Evolutionary conservation across 2,329 filamentous ascomycete species (phyloP).

Genomic region (Cryphonectria nitschkei): DNA sequence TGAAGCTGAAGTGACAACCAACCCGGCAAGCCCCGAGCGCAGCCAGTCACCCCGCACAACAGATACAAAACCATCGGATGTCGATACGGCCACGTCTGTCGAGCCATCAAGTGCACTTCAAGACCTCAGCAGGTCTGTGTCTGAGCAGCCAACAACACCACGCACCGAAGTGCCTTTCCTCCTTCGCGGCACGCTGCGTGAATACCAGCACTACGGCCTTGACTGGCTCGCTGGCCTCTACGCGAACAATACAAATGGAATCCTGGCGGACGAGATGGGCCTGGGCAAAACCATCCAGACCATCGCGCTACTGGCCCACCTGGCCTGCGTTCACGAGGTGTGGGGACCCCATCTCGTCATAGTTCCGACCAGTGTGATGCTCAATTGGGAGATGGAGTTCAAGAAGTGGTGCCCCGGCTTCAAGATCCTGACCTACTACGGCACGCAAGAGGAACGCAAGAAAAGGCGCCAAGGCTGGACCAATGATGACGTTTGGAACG

Average conservation of each 20-base stretch:
- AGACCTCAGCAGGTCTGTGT: slow-evolving; percentile 39
- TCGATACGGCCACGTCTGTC: slow-evolving; percentile 46
- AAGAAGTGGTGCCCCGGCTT: slow-evolving; percentile 99
- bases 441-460: slow-evolving; percentile 88
- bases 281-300: slow-evolving; percentile 98
- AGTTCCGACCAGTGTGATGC: slow-evolving; percentile 96
- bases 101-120: slow-evolving; percentile 41
- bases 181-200: slow-evolving; percentile 83
- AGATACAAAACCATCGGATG: slow-evolving; percentile 56
- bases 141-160: slow-evolving; percentile 42
- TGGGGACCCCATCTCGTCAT: slow-evolving; percentile 97
- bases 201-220: slow-evolving; percentile 95
- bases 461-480: slow-evolving; percentile 92
- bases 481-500: slow-evolving; percentile 92
- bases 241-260: slow-evolving; percentile 90
- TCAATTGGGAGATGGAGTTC: slow-evolving; percentile 99
- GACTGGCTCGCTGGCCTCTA: slow-evolving; percentile 97
- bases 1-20: slow-evolving; percentile 51
- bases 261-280: slow-evolving; percentile 97
- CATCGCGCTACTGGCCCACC: slow-evolving; percentile 88
- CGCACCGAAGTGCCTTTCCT: slow-evolving; percentile 81
- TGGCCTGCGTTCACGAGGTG: slow-evolving; percentile 85
- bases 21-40: slow-evolving; percentile 46
- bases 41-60: slow-evolving; percentile 54
- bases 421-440: slow-evolving; percentile 97